Evolutionary conservation across 345 rosid genomes (phyloP).

Genomic region (Salix purpurea): DNA sequence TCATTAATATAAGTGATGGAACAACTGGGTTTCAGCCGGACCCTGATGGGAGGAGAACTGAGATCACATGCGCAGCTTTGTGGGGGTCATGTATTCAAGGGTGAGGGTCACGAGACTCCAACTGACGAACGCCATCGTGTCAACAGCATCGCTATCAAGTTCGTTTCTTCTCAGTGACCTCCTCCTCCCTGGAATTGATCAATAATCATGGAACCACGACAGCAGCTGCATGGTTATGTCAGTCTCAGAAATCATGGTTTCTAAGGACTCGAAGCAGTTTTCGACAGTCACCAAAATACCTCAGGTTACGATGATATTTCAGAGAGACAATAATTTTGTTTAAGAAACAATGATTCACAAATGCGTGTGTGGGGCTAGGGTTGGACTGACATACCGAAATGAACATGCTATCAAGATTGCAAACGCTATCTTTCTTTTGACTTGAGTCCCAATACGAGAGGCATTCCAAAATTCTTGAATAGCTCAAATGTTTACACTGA

Average conservation of each 20-base stretch:
- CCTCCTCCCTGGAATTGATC: too few species aligned
- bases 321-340: too few species aligned
- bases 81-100: slow-evolving; percentile 29
- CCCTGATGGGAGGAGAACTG: slow-evolving; percentile 32
- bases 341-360: too few species aligned
- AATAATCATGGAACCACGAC: too few species aligned
- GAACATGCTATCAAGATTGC: not conserved
- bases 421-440: not conserved
- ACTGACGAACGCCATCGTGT: slow-evolving; percentile 30
- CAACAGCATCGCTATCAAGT: slow-evolving; percentile 26
- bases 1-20: not conserved
- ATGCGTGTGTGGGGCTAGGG: too few species aligned
- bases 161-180: slow-evolving; percentile 9
- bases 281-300: too few species aligned
- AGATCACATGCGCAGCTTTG: slow-evolving; percentile 28
- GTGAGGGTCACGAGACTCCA: slow-evolving; percentile 27
- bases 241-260: too few species aligned
- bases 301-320: too few species aligned
- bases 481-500: not conserved
- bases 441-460: too few species aligned
- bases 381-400: too few species aligned
- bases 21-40: slow-evolving; percentile 17
- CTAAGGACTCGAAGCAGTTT: too few species aligned
- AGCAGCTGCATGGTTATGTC: too few species aligned
- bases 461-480: not conserved